Conservation (phyloP, 73 alveolate species). For the Urostyla sp. region DNA sequence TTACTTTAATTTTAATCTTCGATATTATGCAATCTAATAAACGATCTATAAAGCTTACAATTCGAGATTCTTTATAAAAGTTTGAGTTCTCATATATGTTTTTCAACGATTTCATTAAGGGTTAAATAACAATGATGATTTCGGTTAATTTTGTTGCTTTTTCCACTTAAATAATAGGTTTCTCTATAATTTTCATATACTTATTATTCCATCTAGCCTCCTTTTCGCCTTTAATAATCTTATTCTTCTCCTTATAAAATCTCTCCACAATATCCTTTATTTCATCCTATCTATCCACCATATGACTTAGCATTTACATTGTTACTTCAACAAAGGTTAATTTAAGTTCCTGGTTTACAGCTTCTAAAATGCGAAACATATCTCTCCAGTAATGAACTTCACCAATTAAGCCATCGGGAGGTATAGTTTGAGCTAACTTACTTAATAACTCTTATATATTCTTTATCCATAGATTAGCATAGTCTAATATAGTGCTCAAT, state of each 20-base stretch:
- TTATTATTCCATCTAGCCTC: conserved; percentile 70
- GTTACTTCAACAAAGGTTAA: conserved; percentile 36
- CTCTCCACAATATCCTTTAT: background rate
- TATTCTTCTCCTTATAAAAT: conserved; percentile 9
- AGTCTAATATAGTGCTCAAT: conserved; percentile 13
- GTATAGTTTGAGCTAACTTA: conserved; percentile 30
- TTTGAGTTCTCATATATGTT: conserved; percentile 65
- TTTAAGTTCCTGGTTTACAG: conserved; percentile 47
- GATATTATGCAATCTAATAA: conserved; percentile 6
- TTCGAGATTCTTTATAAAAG: conserved; percentile 62
- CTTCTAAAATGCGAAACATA: conserved; percentile 46
- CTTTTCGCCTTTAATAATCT: conserved; percentile 34
- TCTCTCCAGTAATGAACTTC: conserved; percentile 69
- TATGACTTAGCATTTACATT: conserved; percentile 19
- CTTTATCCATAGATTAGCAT: conserved; percentile 35
- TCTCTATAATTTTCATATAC: conserved; percentile 47
- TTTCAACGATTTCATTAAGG: conserved; percentile 28
- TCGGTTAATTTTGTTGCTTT: conserved; percentile 38
- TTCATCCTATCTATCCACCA: conserved; percentile 1
- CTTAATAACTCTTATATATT: conserved; percentile 20
- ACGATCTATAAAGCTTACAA: conserved; percentile 61
- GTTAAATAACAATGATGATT: conserved; percentile 28
- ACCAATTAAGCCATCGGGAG: conserved; percentile 66
- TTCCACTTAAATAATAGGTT: conserved; percentile 27
- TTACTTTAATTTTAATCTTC: conserved; percentile 43